These are phyloP conservation scores for Cunninghamia lanceolata DNA, from an alignment of 75 land plant species.

Conservation along the genomic window DNA sequence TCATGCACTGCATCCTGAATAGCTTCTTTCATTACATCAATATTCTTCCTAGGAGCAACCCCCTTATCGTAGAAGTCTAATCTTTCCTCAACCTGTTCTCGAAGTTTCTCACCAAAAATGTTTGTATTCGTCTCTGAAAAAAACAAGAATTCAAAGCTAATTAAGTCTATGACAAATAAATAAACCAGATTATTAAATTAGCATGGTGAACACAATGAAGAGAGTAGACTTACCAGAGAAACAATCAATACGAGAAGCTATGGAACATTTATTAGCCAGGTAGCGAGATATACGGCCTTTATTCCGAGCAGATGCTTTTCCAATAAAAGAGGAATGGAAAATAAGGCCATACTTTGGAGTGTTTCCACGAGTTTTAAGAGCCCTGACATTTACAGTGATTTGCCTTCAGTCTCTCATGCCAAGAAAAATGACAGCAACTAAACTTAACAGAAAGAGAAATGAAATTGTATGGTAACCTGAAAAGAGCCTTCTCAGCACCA, in stretches of 20 bases:
- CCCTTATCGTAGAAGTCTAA: slow-evolving; percentile 98
- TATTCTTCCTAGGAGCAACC: slow-evolving; percentile 88
- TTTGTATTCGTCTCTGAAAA: slow-evolving; percentile 59
- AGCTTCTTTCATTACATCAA: slow-evolving; percentile 97
- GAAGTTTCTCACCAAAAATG: slow-evolving; percentile 86
- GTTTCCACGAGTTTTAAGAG: slow-evolving; percentile 87
- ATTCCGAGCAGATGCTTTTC: slow-evolving; percentile 79
- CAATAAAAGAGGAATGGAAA: slow-evolving; percentile 97
- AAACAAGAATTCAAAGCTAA: not conserved
- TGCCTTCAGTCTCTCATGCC: not conserved
- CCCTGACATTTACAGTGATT: slow-evolving; percentile 36
- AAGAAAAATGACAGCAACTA: not conserved
- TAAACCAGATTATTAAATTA: not conserved
- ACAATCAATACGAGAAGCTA: slow-evolving; percentile 96
- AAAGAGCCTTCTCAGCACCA: slow-evolving; percentile 99
- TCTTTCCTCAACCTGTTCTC: slow-evolving; percentile 96
- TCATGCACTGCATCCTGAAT: slow-evolving; percentile 34
- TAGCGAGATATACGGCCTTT: slow-evolving; percentile 97
- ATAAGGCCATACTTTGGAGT: slow-evolving; percentile 97
- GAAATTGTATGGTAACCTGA: slow-evolving; percentile 54
- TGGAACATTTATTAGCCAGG: slow-evolving; percentile 95
- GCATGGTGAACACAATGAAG: not conserved
- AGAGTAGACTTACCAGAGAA: slow-evolving; percentile 54
- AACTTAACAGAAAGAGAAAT: not conserved
- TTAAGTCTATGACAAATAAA: not conserved